Evolutionary conservation across 164 flowering plant species (phyloP).

Genomic region (Kalanchoe fedtschenkoi): DNA sequence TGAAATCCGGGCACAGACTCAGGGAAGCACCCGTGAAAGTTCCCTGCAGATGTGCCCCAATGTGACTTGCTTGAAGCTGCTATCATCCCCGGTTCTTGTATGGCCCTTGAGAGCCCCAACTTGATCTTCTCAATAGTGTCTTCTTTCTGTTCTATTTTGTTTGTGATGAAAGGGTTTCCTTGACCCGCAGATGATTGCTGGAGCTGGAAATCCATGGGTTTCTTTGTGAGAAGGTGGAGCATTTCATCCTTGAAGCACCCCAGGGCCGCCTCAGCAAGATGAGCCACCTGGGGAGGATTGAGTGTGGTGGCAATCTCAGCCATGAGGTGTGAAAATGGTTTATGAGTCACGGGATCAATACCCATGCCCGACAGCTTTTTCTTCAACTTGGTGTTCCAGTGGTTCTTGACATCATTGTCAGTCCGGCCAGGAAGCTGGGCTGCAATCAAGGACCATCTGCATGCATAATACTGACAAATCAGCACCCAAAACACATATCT

Average conservation of each 20-base stretch:
- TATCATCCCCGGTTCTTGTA: conserved; percentile 38
- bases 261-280: conserved; percentile 89
- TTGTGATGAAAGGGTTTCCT: conserved; percentile 18
- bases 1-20: conserved; percentile 33
- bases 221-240: conserved; percentile 91
- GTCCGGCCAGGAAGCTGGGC: conserved; percentile 89
- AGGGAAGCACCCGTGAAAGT: conserved; percentile 31
- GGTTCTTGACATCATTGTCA: conserved; percentile 91
- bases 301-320: conserved; percentile 95
- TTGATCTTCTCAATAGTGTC: conserved; percentile 61
- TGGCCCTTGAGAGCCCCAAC: conserved; percentile 61
- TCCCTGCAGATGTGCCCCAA: conserved; percentile 38
- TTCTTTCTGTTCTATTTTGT: conserved; percentile 37
- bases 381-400: conserved; percentile 97
- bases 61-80: conserved; percentile 27
- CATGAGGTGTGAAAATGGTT: conserved; percentile 94
- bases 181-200: conserved; percentile 28
- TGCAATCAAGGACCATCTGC: conserved; percentile 90
- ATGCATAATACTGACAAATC: too few species aligned
- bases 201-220: conserved; percentile 60
- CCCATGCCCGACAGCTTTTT: conserved; percentile 98
- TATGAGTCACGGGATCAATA: conserved; percentile 95
- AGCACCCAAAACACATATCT: neutral
- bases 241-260: conserved; percentile 98
- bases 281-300: conserved; percentile 88